Conservation (phyloP, 306 rosid genomes). For the Prunus persica region DNA sequence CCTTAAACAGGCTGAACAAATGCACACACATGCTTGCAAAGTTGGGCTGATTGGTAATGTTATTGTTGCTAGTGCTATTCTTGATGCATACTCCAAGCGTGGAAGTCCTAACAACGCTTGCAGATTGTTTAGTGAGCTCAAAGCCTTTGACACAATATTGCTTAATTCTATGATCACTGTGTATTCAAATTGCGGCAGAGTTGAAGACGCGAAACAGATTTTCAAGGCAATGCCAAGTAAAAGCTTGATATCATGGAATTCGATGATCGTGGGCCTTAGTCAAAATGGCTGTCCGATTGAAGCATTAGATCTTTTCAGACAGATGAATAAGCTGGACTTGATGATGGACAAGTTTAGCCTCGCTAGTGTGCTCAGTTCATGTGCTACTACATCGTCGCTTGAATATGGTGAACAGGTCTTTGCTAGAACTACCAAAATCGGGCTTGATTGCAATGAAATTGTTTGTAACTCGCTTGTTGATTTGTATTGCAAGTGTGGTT, state of each 20-base stretch:
- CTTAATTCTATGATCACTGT: conserved; percentile 73
- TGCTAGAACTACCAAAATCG: conserved; percentile 49
- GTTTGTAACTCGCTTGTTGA: conserved; percentile 65
- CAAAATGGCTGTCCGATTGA: conserved; percentile 65
- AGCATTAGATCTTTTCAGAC: conserved; percentile 52
- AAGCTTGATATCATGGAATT: conserved; percentile 81
- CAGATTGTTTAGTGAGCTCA: conserved; percentile 62
- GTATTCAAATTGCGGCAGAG: conserved; percentile 63
- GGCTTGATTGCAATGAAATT: conserved; percentile 57
- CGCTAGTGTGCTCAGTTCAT: conserved; percentile 65
- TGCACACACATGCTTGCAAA: conserved; percentile 58
- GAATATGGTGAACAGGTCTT: conserved; percentile 71
- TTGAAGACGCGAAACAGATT: conserved; percentile 64
- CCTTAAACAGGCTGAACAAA: conserved; percentile 42
- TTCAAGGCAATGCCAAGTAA: conserved; percentile 51
- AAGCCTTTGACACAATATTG: conserved; percentile 53
- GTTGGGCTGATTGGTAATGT: conserved; percentile 49
- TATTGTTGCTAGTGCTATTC: conserved; percentile 57
- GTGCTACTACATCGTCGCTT: conserved; percentile 60
- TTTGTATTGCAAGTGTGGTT: conserved; percentile 76
- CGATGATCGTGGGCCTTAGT: conserved; percentile 61
- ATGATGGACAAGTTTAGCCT: conserved; percentile 67
- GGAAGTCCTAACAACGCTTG: conserved; percentile 61
- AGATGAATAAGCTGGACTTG: conserved; percentile 53
- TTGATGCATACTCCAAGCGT: conserved; percentile 76